Evolutionary conservation across 2,329 filamentous ascomycete species (phyloP).

Genomic region (Cladobotryum mycophilum): DNA sequence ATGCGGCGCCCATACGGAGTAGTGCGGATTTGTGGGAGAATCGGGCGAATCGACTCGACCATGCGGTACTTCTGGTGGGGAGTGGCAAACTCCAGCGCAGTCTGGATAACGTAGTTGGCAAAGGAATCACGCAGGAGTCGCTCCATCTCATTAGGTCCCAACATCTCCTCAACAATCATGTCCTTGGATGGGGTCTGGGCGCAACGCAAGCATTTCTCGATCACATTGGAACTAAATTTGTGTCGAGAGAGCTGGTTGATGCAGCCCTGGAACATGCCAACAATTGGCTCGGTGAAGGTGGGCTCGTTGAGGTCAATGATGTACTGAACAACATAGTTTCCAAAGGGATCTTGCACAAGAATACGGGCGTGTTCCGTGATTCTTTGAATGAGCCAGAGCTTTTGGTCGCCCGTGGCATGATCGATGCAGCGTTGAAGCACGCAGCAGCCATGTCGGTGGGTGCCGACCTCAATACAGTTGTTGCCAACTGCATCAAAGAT

Average conservation of each 20-base stretch:
- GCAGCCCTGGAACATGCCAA: constrained; percentile 68
- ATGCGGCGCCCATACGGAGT: constrained; percentile 94
- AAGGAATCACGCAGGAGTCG: constrained; percentile 85
- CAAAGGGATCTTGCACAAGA: constrained; percentile 93
- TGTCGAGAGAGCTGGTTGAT: constrained; percentile 75
- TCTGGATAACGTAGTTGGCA: constrained; percentile 98
- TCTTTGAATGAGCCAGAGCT: constrained; percentile 73
- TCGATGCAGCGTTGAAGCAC: constrained; percentile 98
- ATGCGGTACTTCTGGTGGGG: constrained; percentile 65
- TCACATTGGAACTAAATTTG: constrained; percentile 99
- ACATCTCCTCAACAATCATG: constrained; percentile 78
- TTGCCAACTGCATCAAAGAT: constrained; percentile 92
- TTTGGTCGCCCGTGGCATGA: constrained; percentile 86
- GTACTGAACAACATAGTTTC: constrained; percentile 98
- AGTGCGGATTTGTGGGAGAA: constrained; percentile 76
- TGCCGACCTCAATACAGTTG: constrained; percentile 85
- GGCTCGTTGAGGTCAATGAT: constrained; percentile 91
- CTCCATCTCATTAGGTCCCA: constrained; percentile 69
- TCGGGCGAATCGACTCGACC: constrained; percentile 78
- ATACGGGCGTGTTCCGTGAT: constrained; percentile 86
- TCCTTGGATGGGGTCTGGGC: constrained; percentile 69
- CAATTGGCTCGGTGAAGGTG: constrained; percentile 82
- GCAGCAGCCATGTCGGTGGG: constrained; percentile 95
- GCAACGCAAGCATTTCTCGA: constrained; percentile 91
- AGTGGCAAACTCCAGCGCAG: constrained; percentile 80